Percentiles rank a stretch among this genome's conserved stretches.
These are phyloP conservation scores for Penicillium thymicola DNA, from an alignment of 2,329 filamentous ascomycete species.

Conservation along the genomic window DNA sequence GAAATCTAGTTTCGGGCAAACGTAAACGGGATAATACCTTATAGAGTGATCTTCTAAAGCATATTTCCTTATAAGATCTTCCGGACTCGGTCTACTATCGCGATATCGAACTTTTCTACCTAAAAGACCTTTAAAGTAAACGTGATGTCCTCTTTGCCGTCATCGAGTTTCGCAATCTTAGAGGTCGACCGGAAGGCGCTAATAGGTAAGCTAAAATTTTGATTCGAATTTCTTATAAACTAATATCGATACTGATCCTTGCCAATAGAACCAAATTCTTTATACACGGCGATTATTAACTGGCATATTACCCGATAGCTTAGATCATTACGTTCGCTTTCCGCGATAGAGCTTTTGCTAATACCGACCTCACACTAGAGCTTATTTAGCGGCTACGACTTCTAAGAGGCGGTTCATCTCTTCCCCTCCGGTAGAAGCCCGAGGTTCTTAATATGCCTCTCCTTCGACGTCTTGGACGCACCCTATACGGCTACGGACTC, in stretches of 20 bases:
- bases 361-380: slow-evolving; percentile 24
- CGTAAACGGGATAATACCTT: slow-evolving; percentile 11
- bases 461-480: slow-evolving; percentile 24
- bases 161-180: slow-evolving; percentile 29
- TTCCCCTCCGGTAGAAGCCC: slow-evolving; percentile 23
- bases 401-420: slow-evolving; percentile 15
- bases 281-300: slow-evolving; percentile 28
- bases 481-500: slow-evolving; percentile 22
- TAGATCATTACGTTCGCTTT: slow-evolving; percentile 28
- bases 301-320: slow-evolving; percentile 27
- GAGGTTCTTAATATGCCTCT: slow-evolving; percentile 24
- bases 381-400: slow-evolving; percentile 26
- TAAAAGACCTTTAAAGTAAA: slow-evolving; percentile 19
- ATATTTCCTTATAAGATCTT: slow-evolving; percentile 20
- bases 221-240: neutral
- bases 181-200: slow-evolving; percentile 25
- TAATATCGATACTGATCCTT: slow-evolving; percentile 8
- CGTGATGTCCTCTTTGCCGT: slow-evolving; percentile 25
- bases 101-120: slow-evolving; percentile 27
- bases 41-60: slow-evolving; percentile 25
- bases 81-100: slow-evolving; percentile 23
- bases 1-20: slow-evolving; percentile 13
- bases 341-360: slow-evolving; percentile 22
- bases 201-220: slow-evolving; percentile 22
- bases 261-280: slow-evolving; percentile 28